Evolutionary conservation across 2,329 filamentous ascomycete genomes (phyloP), one percentile per base, ranked within the genome.

Genomic region (Penicillium aurantiogriseum): DNA sequence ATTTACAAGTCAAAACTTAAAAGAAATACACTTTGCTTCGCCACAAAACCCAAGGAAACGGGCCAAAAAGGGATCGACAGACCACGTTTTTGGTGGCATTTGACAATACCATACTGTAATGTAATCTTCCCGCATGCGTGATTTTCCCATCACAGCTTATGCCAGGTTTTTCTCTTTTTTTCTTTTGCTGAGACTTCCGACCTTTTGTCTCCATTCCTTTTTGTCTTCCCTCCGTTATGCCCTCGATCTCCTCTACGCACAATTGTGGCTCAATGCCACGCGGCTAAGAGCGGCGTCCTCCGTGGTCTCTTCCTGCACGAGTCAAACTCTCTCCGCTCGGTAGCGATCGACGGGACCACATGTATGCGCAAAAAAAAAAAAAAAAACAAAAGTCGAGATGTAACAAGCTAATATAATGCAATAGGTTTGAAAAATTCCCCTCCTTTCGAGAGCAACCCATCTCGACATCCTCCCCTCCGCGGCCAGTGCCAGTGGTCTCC

Each of bases 331-430:
- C 61, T 56, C 39, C 55, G 45, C 54, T 56, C 43, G 54, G 57
- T 59, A 58, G 52, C 58, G 59, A 65, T 66, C 59, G 60, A 48
- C 63, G 38, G 54, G 50, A 62, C 52, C 59, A 57, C 62, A 63
- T 64, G 61, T 63, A 65, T 62, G 61, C 47, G 39, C 33, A 33
- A 5, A 7, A n/a, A 43, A 11, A 17, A 21, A 25, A 10, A 40
- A 23, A 40, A 42, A 42, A 39, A 50, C n/a, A 29, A 31, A 35
- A 35, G 27, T 51, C 45, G 35, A 47, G 25, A 25, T 38, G 40
- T 23, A 15, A 29, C 8, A 47, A 51, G 47, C 51, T 55, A 44
- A 58, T 31, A 54, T 31, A 54, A 42, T 42, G 5, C 7, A 42
- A 19, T 45, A 64, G 59, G 63, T 58, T 51, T 27, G 57, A 59